A percentile compares a stretch with the other conserved stretches of the same genome.
phyloP scores from a whole-genome alignment of 257 asterid genomes.

The Jaltomata sinuosa region DNA sequence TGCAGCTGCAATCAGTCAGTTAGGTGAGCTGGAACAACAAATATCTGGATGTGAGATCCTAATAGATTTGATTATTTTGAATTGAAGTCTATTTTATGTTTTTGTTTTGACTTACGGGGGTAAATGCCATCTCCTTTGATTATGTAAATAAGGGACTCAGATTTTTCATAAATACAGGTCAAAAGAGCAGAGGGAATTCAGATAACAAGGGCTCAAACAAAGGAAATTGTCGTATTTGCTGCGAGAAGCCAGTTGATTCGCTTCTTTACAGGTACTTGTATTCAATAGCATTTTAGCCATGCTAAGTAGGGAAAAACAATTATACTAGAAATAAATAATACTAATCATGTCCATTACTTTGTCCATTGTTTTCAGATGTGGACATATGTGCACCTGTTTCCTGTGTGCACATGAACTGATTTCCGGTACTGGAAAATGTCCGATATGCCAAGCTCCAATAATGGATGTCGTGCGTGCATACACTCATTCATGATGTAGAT shows the following conservation, averaged over 20 bases:
- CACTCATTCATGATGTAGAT: slow-evolving; percentile 19
- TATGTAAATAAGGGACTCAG: neutral
- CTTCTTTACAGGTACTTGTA: slow-evolving; percentile 61
- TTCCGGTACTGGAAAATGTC: slow-evolving; percentile 56
- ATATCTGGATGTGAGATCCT: neutral
- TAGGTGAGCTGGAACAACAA: slow-evolving; percentile 30
- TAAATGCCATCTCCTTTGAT: neutral
- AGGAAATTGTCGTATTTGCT: slow-evolving; percentile 58
- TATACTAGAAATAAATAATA: neutral
- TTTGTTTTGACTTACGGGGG: neutral
- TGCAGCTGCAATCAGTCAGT: slow-evolving; percentile 23
- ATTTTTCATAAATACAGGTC: slow-evolving; percentile 21
- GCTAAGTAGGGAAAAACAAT: neutral
- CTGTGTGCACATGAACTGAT: slow-evolving; percentile 66
- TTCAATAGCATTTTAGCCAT: neutral
- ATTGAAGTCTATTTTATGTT: neutral
- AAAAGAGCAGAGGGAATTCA: slow-evolving; percentile 17
- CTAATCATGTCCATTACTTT: neutral
- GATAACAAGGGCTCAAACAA: slow-evolving; percentile 6
- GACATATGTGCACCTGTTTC: slow-evolving; percentile 91
- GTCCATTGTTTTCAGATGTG: slow-evolving; percentile 42
- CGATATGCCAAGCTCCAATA: slow-evolving; percentile 67
- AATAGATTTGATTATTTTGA: neutral
- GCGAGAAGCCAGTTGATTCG: slow-evolving; percentile 46
- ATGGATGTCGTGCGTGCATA: slow-evolving; percentile 50